Base-by-base conservation (phyloP, 768 basidiomycete genomes). In the Boletus subparvulus region DNA sequence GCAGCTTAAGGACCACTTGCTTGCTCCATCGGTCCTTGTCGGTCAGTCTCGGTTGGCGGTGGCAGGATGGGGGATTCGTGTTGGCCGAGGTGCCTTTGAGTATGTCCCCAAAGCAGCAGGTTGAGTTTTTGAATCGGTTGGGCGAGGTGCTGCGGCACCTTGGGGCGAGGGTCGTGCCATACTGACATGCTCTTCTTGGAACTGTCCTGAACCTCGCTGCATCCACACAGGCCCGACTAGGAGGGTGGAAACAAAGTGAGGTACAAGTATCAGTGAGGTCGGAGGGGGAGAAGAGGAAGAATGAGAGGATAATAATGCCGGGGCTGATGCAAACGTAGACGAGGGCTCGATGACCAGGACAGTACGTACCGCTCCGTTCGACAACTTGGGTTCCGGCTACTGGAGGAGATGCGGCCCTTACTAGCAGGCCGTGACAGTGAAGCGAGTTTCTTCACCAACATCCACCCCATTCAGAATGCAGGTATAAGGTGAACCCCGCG, bases 391-490 rank as follows among this genome's bases (percentile, higher is more conserved):
- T 72, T 98, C 49, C 92, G 92, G 69, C 85, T 95, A 12, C 74
- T 98, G 37, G 83, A 84, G 48, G 94, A 98, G 67, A 86, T 98
- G 85, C 83, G 76, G 21, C 79, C 85, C 11, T 74, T 98, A 7
- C 80, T 98, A 32, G 92, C 90, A 9, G 84, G 80, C 16, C 94
- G 92, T 1, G 94, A 98, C 67, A 87, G 90, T 47, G 96, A 99
- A 71, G 94, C 93, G 33, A 94, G 90, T 68, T 95, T 98, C 76
- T 98, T 99, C 82, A 88, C 87, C 78, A 98, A 99, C 71, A 85
- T 98, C 48, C 83, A 89, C 52, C 97, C 98, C 68, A 83, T 98
- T 43, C 97, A 99, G 73, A 75, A 90, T 86, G 1, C 72, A 97
- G 32, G 76, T 83, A 3, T 92, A 93, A n/a, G n/a, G n/a, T n/a